These are phyloP conservation scores for Clitopilus passeckerianus DNA, from an alignment of 768 basidiomycete genomes.

Conservation along the genomic window DNA sequence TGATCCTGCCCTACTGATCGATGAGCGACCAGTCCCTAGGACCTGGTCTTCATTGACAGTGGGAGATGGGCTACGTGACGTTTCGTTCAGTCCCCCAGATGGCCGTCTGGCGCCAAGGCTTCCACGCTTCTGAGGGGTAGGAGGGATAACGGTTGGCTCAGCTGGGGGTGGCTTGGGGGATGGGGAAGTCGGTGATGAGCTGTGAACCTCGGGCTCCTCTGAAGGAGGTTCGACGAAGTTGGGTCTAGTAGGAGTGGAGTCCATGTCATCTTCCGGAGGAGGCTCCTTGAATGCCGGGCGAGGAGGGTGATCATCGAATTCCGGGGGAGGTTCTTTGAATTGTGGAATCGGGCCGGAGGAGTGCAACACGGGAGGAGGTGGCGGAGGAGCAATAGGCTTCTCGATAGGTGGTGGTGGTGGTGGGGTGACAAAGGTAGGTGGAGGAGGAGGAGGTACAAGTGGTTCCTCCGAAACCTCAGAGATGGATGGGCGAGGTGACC, in stretches of 20 bases:
- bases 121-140: slow-evolving; percentile 44
- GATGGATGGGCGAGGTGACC: slow-evolving; percentile 4
- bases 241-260: slow-evolving; percentile 25
- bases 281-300: slow-evolving; percentile 52
- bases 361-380: slow-evolving; percentile 22
- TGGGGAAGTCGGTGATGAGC: slow-evolving; percentile 14
- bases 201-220: slow-evolving; percentile 16
- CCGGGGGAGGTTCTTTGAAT: slow-evolving; percentile 38
- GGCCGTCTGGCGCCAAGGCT: slow-evolving; percentile 20
- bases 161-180: slow-evolving; percentile 24
- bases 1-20: slow-evolving; percentile 46
- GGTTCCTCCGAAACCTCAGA: slow-evolving; percentile 5
- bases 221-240: slow-evolving; percentile 32
- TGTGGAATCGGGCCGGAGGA: slow-evolving; percentile 4
- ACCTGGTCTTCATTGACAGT: slow-evolving; percentile 29
- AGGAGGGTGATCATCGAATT: slow-evolving; percentile 30
- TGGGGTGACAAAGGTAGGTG: slow-evolving; percentile 9
- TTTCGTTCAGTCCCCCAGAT: slow-evolving; percentile 28
- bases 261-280: slow-evolving; percentile 43
- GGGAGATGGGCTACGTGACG: slow-evolving; percentile 42
- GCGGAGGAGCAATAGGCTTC: slow-evolving; percentile 17
- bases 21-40: slow-evolving; percentile 29
- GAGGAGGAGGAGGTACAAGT: slow-evolving; percentile 17
- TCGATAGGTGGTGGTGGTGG: slow-evolving; percentile 22
- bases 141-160: slow-evolving; percentile 40